A percentile compares a stretch with the other conserved stretches of the same genome.
Evolutionary conservation across 2,329 filamentous ascomycete genomes (phyloP).

Genomic region (Arthrinium phaeospermum): DNA sequence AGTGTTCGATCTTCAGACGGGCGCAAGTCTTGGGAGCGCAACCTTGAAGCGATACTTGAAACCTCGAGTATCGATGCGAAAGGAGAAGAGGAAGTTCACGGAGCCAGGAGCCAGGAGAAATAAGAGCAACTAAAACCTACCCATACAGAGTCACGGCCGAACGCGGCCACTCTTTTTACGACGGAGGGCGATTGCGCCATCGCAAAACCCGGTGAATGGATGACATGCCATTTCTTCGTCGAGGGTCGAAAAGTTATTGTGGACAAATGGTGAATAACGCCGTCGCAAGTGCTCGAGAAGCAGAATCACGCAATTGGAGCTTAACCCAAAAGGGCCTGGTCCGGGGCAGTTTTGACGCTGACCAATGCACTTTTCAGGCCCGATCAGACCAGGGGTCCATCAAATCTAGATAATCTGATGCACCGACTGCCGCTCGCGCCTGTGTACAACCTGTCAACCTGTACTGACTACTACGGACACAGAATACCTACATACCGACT

Average conservation of each 20-base stretch:
- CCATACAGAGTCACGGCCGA: slow-evolving; percentile 13
- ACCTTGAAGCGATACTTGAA: slow-evolving; percentile 11
- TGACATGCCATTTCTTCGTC: slow-evolving; percentile 7
- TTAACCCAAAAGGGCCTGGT: slow-evolving; percentile 3
- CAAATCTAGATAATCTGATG: slow-evolving; percentile 14
- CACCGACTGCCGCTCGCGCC: slow-evolving; percentile 1
- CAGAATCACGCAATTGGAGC: slow-evolving; percentile 21
- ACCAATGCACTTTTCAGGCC: neutral
- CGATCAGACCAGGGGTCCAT: slow-evolving; percentile 10
- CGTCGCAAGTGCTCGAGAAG: slow-evolving; percentile 17
- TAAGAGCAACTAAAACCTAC: neutral
- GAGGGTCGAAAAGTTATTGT: slow-evolving; percentile 13
- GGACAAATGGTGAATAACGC: neutral
- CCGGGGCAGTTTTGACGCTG: neutral
- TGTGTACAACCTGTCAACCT: neutral
- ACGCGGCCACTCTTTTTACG: slow-evolving; percentile 9
- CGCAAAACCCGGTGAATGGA: neutral
- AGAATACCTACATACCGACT: neutral
- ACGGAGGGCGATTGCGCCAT: slow-evolving; percentile 17
- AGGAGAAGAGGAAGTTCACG: neutral
- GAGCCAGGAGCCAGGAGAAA: neutral
- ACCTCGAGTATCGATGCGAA: slow-evolving; percentile 2
- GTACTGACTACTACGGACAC: too few species aligned
- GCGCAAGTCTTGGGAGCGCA: slow-evolving; percentile 5
- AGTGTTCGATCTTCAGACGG: neutral